Conservation (phyloP, 1,284 basidiomycete genomes). For the Inonotus hispidus region DNA sequence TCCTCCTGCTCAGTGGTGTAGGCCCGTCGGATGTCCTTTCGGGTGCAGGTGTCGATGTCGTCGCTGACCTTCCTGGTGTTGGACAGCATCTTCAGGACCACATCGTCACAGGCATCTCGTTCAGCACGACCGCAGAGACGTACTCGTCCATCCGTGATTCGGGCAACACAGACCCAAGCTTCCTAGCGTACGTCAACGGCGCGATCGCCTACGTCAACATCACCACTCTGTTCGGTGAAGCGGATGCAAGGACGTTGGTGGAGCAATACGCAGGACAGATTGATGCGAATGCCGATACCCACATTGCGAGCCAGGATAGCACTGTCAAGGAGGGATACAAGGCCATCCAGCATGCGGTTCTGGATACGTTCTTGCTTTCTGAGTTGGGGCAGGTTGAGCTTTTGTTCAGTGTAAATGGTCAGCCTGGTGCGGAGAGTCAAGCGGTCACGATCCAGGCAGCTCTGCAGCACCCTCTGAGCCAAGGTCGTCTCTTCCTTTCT, state of each 20-base stretch:
- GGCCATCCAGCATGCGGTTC: constrained; percentile 49
- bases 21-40: constrained; percentile 55
- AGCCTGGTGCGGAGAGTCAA: constrained; percentile 30
- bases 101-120: constrained; percentile 46
- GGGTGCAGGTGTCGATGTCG: constrained; percentile 43
- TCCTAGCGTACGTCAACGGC: constrained; percentile 63
- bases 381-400: constrained; percentile 56
- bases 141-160: constrained; percentile 36
- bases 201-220: constrained; percentile 62
- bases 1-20: constrained; percentile 68
- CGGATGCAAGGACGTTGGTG: constrained; percentile 28
- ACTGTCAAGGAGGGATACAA: constrained; percentile 59
- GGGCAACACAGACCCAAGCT: constrained; percentile 31
- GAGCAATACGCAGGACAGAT: constrained; percentile 32
- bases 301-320: constrained; percentile 42
- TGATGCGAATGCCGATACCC: constrained; percentile 31
- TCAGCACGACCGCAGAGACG: constrained; percentile 42
- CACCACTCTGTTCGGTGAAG: constrained; percentile 40
- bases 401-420: constrained; percentile 48
- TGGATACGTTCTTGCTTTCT: constrained; percentile 38
- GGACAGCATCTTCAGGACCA: constrained; percentile 77
- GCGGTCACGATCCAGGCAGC: constrained; percentile 57
- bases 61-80: constrained; percentile 60
- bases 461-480: constrained; percentile 58
- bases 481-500: constrained; percentile 38